Percentiles rank a stretch among this genome's conserved stretches.
These are phyloP conservation scores for Reutealis trisperma DNA, from an alignment of 345 rosid species.

Conservation along the genomic window DNA sequence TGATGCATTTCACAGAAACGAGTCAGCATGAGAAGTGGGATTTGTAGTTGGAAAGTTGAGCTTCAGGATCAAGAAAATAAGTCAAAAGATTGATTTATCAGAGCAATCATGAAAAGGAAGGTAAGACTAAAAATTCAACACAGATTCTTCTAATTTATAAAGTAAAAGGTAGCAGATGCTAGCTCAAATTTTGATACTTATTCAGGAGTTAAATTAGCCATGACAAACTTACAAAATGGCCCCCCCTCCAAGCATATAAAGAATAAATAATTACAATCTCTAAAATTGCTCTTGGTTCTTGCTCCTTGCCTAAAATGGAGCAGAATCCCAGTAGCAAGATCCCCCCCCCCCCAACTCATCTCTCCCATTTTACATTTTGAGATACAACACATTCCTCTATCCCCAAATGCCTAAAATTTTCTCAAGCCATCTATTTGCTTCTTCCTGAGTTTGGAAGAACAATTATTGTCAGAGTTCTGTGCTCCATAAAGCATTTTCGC, in stretches of 20 bases:
- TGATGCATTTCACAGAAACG: too few relatives aligned
- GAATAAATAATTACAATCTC: constrained; percentile 31
- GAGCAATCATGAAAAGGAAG: neutral
- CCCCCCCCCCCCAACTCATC: neutral
- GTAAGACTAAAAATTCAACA: neutral
- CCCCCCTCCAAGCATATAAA: constrained; percentile 29
- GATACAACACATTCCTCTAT: constrained; percentile 9
- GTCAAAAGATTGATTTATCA: neutral
- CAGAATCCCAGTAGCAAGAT: constrained; percentile 27
- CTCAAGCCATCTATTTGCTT: constrained; percentile 10
- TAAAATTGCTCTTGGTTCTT: constrained; percentile 10
- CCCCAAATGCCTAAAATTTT: neutral
- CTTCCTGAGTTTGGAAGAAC: constrained; percentile 42
- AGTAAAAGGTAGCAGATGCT: constrained; percentile 17
- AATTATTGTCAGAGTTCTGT: constrained; percentile 50
- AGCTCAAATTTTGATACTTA: constrained; percentile 25
- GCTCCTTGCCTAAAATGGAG: constrained; percentile 29
- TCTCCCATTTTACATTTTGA: constrained; percentile 21
- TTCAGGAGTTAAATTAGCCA: constrained; percentile 24
- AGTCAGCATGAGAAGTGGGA: neutral
- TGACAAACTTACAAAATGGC: constrained; percentile 33
- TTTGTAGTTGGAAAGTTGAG: neutral
- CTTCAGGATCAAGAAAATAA: constrained; percentile 2
- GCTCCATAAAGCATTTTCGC: constrained; percentile 68
- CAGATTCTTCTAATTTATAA: neutral